Evolutionary conservation across 140 eudicot species (phyloP), one percentile per base, ranked within the genome.

Genomic region (Flaveria floridana): DNA sequence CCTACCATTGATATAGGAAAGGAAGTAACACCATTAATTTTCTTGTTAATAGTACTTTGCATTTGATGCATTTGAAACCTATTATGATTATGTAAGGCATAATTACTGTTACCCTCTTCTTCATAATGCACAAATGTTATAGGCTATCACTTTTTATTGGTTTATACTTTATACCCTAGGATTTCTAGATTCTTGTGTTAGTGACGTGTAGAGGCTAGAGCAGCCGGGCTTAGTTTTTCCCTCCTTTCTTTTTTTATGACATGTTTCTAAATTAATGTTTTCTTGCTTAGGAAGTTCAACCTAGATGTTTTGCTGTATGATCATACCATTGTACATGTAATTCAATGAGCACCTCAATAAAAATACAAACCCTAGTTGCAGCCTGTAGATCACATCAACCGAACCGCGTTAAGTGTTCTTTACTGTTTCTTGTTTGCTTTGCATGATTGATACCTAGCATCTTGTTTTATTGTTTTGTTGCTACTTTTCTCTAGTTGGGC

Each of bases 111-210:
- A 52, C 23, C 59, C 21, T 52, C n/a, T 19, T n/a, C 15, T 13
- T 48, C 55, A n/a, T 30, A 12, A 34, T 52, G 37, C 53, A 30
- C 10, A 52, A 52, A 4, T 16, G 5, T 52, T 16, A n/a, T 6
- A 74, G 26, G 63, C 37, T 25, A 30, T 26, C 41, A n/a, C 13
- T 18, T 18, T 50, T 64, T 48, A 6, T 34, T 25, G 30, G 51
- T 25, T 51, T 65, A 8, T 75, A 34, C 44, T 25, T 39, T 65
- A 8, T 75, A 34, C 44, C 61, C 46, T 12, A 44, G 57, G 57
- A 76, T 66, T 66, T 65, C 13, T n/a, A 0, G 55, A 14, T 14
- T 48, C n/a, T 37, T 19, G 18, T 50, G 41, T 34, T 34, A 34
- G 41, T 8, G 8, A 34, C 6, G 41, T 34, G 41, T 34, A 6